Evolutionary conservation across 169 alveolate genomes (phyloP).

Genomic region (Plasmodium cynomolgi): DNA sequence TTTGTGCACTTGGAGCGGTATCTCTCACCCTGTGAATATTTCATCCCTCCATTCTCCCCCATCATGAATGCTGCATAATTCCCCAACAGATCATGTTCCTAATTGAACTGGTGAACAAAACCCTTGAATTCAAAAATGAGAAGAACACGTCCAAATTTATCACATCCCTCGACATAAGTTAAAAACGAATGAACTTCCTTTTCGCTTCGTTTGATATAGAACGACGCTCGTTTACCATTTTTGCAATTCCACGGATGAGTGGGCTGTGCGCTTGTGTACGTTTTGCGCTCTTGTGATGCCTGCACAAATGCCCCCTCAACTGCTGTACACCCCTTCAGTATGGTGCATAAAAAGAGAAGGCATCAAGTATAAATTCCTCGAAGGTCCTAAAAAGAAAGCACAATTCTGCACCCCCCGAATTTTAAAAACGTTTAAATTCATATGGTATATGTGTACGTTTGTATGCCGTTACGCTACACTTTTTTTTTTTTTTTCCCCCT

Average conservation of each 20-base stretch:
- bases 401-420: neutral
- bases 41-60: neutral
- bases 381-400: constrained; percentile 43
- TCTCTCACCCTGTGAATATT: neutral
- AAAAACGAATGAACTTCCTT: neutral
- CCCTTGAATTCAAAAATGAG: constrained; percentile 54
- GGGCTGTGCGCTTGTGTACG: neutral
- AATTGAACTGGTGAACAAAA: constrained; percentile 53
- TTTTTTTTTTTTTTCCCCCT: neutral
- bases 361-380: constrained; percentile 63
- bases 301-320: neutral
- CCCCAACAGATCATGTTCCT: constrained; percentile 25
- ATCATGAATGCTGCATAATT: neutral
- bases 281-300: neutral
- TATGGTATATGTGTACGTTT: neutral
- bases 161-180: constrained; percentile 55
- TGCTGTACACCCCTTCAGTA: constrained; percentile 11
- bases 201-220: neutral
- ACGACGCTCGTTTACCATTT: neutral
- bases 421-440: neutral
- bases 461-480: neutral
- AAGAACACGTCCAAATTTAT: constrained; percentile 31
- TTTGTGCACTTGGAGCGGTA: neutral
- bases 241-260: neutral
- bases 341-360: constrained; percentile 71